Percentiles rank a stretch among this genome's conserved stretches.
Evolutionary conservation across 2,329 filamentous ascomycete species (phyloP).

Genomic region (Leptographium galeiforme): DNA sequence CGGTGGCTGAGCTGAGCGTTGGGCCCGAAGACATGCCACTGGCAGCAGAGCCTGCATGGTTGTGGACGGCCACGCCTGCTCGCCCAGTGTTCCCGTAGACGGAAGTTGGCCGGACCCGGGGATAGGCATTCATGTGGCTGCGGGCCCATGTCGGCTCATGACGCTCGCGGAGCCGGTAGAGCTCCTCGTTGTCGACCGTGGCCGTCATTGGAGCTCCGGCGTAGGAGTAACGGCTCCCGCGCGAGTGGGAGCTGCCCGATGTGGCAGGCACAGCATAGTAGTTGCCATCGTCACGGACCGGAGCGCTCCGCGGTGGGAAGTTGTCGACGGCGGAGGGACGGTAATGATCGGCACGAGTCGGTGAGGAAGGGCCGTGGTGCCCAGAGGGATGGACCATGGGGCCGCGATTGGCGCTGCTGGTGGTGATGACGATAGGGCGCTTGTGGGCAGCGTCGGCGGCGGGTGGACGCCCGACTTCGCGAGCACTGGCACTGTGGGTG

Average conservation of each 20-base stretch:
- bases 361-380: slow-evolving; percentile 12
- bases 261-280: slow-evolving; percentile 47
- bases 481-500: slow-evolving; percentile 30
- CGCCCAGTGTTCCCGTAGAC: slow-evolving; percentile 30
- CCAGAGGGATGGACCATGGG: neutral
- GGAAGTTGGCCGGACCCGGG: slow-evolving; percentile 26
- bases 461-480: slow-evolving; percentile 35
- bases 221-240: slow-evolving; percentile 26
- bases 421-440: slow-evolving; percentile 45
- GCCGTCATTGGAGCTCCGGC: slow-evolving; percentile 14
- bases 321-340: slow-evolving; percentile 21
- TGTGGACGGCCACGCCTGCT: neutral
- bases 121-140: slow-evolving; percentile 25
- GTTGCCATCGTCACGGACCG: slow-evolving; percentile 34
- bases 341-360: slow-evolving; percentile 25
- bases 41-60: slow-evolving; percentile 11
- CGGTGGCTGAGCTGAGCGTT: slow-evolving; percentile 1
- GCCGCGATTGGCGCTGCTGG: slow-evolving; percentile 25
- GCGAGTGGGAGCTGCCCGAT: slow-evolving; percentile 31
- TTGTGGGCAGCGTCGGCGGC: slow-evolving; percentile 35
- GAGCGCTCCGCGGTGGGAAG: slow-evolving; percentile 33
- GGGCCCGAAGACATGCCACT: neutral
- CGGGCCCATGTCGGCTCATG: slow-evolving; percentile 26
- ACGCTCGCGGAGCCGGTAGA: slow-evolving; percentile 33
- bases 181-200: slow-evolving; percentile 35